These are phyloP conservation scores for Penicillium sumatraense DNA, from an alignment of 2,329 filamentous ascomycete genomes.

Conservation along the genomic window DNA sequence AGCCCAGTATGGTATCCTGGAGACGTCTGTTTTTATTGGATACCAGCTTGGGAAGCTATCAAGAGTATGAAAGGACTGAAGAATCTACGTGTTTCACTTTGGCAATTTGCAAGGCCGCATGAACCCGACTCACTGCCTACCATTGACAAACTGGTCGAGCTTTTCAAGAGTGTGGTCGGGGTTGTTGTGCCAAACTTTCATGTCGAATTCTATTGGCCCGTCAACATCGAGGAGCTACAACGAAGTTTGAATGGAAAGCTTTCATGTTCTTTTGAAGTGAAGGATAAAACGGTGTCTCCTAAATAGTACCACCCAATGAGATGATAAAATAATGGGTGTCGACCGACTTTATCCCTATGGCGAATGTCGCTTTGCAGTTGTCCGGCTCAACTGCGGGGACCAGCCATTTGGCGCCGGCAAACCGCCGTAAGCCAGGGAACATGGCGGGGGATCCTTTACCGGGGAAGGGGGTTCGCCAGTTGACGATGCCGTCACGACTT, in stretches of 20 bases:
- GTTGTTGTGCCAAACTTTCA: neutral
- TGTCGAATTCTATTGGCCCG: neutral
- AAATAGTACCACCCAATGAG: neutral
- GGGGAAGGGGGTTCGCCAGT: no score
- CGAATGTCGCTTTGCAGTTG: no score
- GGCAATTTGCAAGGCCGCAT: neutral
- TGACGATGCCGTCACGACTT: no score
- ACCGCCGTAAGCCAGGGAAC: no score
- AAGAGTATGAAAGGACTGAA: neutral
- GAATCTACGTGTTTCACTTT: neutral
- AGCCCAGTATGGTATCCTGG: neutral
- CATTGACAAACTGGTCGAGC: neutral
- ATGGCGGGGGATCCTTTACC: no score
- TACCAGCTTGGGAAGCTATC: neutral
- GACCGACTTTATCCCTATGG: no score
- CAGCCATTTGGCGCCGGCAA: no score
- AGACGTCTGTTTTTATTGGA: neutral
- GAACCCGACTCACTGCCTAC: neutral
- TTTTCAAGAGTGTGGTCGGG: neutral
- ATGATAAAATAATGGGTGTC: no score
- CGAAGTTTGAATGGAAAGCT: neutral
- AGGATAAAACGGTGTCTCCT: neutral
- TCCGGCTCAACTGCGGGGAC: no score
- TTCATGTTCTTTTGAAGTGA: neutral
- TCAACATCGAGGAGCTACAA: neutral